A percentile compares a stretch with the other conserved stretches of the same genome.
phyloP scores from a whole-genome alignment of 2,329 filamentous ascomycete genomes.

The Tolypocladium ovalisporum region DNA sequence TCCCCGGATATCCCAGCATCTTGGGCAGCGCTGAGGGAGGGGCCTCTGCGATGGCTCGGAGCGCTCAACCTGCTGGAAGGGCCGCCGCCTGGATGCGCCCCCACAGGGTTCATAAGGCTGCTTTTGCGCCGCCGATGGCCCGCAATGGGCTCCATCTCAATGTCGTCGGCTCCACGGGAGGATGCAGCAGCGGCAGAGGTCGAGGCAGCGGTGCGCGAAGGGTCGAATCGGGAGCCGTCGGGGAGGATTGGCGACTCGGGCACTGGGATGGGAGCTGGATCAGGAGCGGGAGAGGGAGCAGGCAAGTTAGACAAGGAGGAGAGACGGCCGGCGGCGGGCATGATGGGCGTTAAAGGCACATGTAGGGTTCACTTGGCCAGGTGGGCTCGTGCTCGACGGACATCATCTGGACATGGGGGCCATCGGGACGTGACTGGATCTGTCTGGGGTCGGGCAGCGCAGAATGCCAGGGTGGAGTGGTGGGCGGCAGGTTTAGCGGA shows the following conservation, averaged over 20 bases:
- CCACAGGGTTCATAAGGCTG: constrained; percentile 35
- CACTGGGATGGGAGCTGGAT: not conserved
- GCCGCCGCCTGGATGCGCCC: constrained; percentile 1
- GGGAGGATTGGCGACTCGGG: not conserved
- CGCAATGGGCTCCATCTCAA: constrained; percentile 46
- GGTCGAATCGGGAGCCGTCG: constrained; percentile 1
- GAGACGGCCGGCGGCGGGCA: constrained; percentile 2
- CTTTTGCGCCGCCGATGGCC: constrained; percentile 45
- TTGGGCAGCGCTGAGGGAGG: constrained; percentile 16
- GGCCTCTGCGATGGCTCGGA: not conserved
- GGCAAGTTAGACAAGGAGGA: not conserved
- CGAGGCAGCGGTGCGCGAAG: not conserved
- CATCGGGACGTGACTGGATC: not conserved
- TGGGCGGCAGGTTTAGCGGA: not conserved
- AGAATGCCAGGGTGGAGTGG: not conserved
- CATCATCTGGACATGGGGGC: not conserved
- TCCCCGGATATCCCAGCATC: constrained; percentile 38
- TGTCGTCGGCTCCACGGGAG: constrained; percentile 23
- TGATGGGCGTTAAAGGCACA: constrained; percentile 3
- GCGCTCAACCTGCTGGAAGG: not conserved
- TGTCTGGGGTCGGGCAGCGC: not conserved
- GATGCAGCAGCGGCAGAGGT: constrained; percentile 7
- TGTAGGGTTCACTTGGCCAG: not conserved
- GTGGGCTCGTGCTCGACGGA: not conserved
- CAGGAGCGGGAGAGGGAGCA: not conserved